Evolutionary conservation across 768 basidiomycete genomes (phyloP).

Genomic region (Rhizopogon vulgaris): DNA sequence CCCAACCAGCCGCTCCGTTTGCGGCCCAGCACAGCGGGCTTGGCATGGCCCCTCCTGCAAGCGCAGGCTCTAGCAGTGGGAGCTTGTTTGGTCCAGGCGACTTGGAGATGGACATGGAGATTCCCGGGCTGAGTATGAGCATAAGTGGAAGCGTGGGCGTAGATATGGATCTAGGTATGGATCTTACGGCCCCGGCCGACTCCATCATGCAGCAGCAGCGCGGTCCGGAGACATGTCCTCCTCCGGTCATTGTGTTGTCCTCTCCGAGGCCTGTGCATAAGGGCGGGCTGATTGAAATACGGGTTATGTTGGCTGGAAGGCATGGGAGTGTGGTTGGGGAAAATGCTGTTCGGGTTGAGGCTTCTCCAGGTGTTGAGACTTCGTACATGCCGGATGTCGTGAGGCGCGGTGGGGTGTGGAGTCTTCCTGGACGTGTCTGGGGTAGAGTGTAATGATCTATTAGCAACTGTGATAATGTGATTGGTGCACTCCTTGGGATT

Average conservation of each 20-base stretch:
- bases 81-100: slow-evolving; percentile 26
- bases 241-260: slow-evolving; percentile 57
- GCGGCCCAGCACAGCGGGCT: slow-evolving; percentile 15
- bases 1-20: slow-evolving; percentile 5
- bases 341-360: slow-evolving; percentile 20
- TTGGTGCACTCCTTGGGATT: neutral
- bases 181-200: slow-evolving; percentile 12
- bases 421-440: slow-evolving; percentile 66
- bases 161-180: slow-evolving; percentile 24
- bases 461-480: neutral
- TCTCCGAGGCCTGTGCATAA: slow-evolving; percentile 61
- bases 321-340: slow-evolving; percentile 5
- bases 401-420: slow-evolving; percentile 65
- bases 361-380: slow-evolving; percentile 38
- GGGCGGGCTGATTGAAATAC: slow-evolving; percentile 59
- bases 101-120: slow-evolving; percentile 31
- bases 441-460: neutral
- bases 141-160: slow-evolving; percentile 25
- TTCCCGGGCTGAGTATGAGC: slow-evolving; percentile 29
- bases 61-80: slow-evolving; percentile 16
- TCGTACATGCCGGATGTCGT: slow-evolving; percentile 63
- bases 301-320: slow-evolving; percentile 55
- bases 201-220: neutral
- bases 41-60: slow-evolving; percentile 18
- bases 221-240: slow-evolving; percentile 20